Conservation (phyloP, 2,329 filamentous ascomycete genomes). For the Pseudopyricularia cyperi region DNA sequence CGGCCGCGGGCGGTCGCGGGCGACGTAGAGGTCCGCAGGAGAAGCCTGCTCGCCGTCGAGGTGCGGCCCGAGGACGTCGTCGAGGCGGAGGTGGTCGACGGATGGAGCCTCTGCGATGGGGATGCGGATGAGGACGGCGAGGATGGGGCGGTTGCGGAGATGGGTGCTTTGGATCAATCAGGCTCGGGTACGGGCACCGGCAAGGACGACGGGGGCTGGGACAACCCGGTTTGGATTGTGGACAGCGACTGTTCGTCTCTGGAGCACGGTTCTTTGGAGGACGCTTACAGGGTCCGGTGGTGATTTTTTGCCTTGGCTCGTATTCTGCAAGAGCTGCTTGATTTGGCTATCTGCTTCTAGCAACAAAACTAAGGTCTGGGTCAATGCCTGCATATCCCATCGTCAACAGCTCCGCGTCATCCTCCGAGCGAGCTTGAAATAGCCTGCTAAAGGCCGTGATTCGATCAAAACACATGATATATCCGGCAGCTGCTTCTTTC, state of each 20-base stretch:
- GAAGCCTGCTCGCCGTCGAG: neutral
- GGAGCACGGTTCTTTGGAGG: neutral
- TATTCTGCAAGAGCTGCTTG: neutral
- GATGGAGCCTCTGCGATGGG: neutral
- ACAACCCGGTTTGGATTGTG: neutral
- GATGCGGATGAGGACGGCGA: neutral
- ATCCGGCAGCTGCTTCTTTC: no score
- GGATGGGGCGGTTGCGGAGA: neutral
- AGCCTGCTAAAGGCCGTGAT: no score
- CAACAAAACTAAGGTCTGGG: neutral
- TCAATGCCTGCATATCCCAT: no score
- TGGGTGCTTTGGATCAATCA: neutral
- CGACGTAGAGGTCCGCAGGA: neutral
- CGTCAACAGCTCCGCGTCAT: no score
- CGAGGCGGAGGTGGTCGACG: neutral
- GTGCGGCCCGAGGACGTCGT: neutral
- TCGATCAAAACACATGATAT: no score
- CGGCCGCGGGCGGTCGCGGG: neutral
- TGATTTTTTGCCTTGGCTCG: neutral
- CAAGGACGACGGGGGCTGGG: neutral
- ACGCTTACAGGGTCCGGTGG: neutral
- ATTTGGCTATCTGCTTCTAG: neutral
- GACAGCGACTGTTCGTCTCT: neutral
- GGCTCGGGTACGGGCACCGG: neutral
- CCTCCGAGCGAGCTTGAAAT: no score